Base-by-base conservation (phyloP, 2,329 filamentous ascomycete genomes). In the Colletotrichum echinochloae region DNA sequence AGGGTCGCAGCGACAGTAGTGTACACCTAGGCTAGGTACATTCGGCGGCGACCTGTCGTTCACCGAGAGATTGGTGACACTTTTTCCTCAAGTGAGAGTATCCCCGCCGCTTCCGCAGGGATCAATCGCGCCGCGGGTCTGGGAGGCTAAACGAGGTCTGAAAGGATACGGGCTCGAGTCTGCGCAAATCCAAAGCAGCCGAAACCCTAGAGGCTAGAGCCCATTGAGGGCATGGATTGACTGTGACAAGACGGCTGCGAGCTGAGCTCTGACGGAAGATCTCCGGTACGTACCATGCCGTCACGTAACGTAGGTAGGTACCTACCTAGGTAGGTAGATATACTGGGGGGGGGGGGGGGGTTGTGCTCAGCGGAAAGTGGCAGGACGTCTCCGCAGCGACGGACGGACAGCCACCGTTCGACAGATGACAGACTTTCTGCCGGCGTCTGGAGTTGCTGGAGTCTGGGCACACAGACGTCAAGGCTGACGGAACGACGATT, bases 401-500 rank as follows among this genome's bases (percentile, higher is more conserved):
- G 28, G 51, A 56, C 26, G 26, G 37, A 55, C 23, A n/a, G n/a
- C n/a, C n/a, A 52, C 16, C 55, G 37, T 51, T 41, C 18, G 57
- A 56, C 41, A 46, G 37, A 39, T 37, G 23, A 14, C 26, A 37
- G 55, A 44, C 35, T 35, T 35, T 35, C 56, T 23, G 20, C 11
- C 16, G 59, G 23, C 30, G 57, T 12, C 41, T 39, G n/a, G n/a
- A n/a, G n/a, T n/a, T n/a, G n/a, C n/a, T n/a, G n/a, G n/a, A n/a
- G 35, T 48, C 16, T 60, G 44, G 37, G 20, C 49, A 61, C 63
- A 70, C 64, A 71, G 64, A 71, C 68, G 68, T 71, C 56, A 63
- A 71, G 68, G 68, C 68, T 68, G 64, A 68, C 68, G 67, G 67
- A 70, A 70, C 61, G 33, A 23, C 26, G 52, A 30, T 48, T 51